phyloP scores from a whole-genome alignment of 768 basidiomycete genomes.

The Trametes cubensis region DNA sequence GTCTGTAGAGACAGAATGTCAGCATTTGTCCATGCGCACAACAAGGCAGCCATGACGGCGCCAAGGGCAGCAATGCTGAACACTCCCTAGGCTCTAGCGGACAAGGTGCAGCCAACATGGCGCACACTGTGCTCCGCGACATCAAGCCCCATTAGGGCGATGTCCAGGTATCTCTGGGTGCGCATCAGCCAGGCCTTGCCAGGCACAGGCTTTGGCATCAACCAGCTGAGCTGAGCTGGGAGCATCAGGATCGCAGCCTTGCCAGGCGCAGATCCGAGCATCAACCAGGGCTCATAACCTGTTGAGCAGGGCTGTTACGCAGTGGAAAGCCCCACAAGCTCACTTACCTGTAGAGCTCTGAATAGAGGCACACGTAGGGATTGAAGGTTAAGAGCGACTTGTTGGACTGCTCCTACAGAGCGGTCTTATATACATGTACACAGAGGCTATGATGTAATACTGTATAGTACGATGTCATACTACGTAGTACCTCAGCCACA shows the following conservation, averaged over 20 bases:
- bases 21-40: conserved; percentile 1
- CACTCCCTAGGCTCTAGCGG: background rate
- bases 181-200: background rate
- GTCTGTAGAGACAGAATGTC: conserved; percentile 2
- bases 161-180: background rate
- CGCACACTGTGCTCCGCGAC: background rate
- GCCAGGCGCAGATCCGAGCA: conserved; percentile 1
- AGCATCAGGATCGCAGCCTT: background rate
- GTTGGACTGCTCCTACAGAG: background rate
- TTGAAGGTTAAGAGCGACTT: conserved; percentile 4
- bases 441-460: conserved; percentile 1
- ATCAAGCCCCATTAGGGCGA: background rate
- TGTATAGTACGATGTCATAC: background rate
- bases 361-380: background rate
- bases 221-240: background rate
- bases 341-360: conserved; percentile 2
- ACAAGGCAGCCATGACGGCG: conserved; percentile 1
- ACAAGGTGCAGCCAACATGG: background rate
- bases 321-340: background rate
- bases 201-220: background rate
- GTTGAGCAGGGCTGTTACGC: conserved; percentile 2
- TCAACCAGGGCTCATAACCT: conserved; percentile 3
- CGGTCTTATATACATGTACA: background rate
- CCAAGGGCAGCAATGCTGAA: conserved; percentile 2
- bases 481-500: background rate